Base-by-base conservation (phyloP, 441 rosid genomes). In the Melastoma candidum region DNA sequence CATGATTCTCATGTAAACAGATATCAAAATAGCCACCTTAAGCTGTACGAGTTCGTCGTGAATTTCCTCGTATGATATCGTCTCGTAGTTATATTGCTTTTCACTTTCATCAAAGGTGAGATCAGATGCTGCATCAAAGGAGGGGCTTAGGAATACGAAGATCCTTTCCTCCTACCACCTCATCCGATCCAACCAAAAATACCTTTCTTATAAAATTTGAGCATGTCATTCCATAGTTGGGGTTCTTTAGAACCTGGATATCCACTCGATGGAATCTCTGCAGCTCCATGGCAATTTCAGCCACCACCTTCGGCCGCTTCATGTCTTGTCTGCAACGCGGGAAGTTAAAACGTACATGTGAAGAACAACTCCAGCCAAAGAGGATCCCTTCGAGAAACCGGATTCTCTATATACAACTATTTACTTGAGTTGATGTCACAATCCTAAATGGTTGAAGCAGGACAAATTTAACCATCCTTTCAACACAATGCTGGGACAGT, bases 181-280 rank as follows among this genome's bases (percentile, higher is more conserved):
- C 22, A 17, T 17, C 22, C 22, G 22, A 17, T 17, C 22, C 22
- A 17, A 17, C 22, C 22, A 51, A 56, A 67, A 55, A 12, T 51
- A 89, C 99, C 97, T 70, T 76, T 89, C 60, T 79, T 90, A 66
- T 69, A 89, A 67, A 93, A 89, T 81, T 78, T 89, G 68, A 78
- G 74, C 54, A 93, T 67, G 48, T 89, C 99, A 66, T 72, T 69
- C 99, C 96, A 93, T 17, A 89, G 74, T 63, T 89, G 97, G 68
- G 99, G 95, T 67, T 84, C 99, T 68, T 80, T 83, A 63, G 87
- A 77, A 41, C 97, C 94, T 12, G 99, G 93, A 93, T 77, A 58
- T 87, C 83, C 57, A 84, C 95, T 66, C 70, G 65, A 75, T 93
- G 97, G 76, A 89, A 93, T 69, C 58, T 80, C 26, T 51, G 75